Evolutionary conservation across 2,329 filamentous ascomycete species (phyloP), one percentile per base, ranked within the genome.

Genomic region (Aspergillus brasiliensis): DNA sequence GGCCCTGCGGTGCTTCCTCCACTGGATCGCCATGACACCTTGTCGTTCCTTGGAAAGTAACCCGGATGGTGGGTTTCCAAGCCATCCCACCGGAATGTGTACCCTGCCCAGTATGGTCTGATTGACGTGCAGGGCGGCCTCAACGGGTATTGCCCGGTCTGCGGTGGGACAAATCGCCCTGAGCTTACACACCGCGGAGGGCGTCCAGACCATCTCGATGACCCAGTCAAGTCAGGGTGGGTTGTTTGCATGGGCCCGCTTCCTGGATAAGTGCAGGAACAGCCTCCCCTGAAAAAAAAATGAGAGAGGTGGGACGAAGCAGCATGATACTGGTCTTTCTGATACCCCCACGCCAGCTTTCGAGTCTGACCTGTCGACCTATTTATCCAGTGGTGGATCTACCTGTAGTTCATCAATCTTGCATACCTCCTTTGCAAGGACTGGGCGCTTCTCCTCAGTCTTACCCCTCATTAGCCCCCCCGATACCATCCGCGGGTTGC

Each of bases 401-500:
- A 27, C 11, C 27, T 8, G 23, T 28, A 15, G 46, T 31, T 28
- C n/a, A 28, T 23, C 51, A 47, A 34, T 48, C 25, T 21, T 49
- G 42, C 53, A 23, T 52, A 27, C 38, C 42, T 23, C 38, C 23
- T 3, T 38, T 55, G 52, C 52, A 55, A 55, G 52, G 52, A 40
- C 38, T 25, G 38, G 21, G 19, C 42, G 23, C 19, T 44, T 31
- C 27, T 55, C 62, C 62, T 64, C 58, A 47, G n/a, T 49, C 59
- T 66, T 66, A 66, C 64, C 64, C 64, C 64, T 66, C 64, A 60
- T 65, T 61, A 51, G 55, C 56, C 51, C 56, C n/a, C 58, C 57
- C 55, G 23, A 56, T 37, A 31, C 49, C 52, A 34, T 19, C 28
- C 49, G 27, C 37, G 23, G 37, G 6, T 54, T 42, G 25, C 38